Evolutionary conservation across 2,329 filamentous ascomycete species (phyloP).

Genomic region (Colletotrichum tropicale): DNA sequence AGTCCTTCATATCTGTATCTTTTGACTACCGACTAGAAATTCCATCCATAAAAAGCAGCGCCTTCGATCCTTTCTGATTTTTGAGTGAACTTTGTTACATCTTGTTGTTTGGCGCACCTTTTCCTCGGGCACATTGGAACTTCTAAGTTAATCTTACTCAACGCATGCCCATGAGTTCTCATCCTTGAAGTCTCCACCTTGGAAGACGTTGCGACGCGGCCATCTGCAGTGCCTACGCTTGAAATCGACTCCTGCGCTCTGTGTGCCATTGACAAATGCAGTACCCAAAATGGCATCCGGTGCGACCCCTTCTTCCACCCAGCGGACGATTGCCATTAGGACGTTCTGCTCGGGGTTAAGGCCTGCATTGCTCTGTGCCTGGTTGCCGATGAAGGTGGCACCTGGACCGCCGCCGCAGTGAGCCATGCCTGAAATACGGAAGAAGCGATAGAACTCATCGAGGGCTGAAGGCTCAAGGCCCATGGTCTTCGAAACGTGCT

Average conservation of each 20-base stretch:
- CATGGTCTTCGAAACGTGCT: slow-evolving; percentile 51
- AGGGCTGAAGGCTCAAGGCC: slow-evolving; percentile 32
- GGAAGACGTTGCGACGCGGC: slow-evolving; percentile 33
- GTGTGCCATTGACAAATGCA: slow-evolving; percentile 31
- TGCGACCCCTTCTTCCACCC: slow-evolving; percentile 33
- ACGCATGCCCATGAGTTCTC: slow-evolving; percentile 17
- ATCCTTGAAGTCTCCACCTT: slow-evolving; percentile 17
- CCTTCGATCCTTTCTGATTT: too few species aligned
- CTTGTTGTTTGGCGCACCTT: too few species aligned
- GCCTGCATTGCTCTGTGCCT: slow-evolving; percentile 22
- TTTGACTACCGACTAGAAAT: too few species aligned
- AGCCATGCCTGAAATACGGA: slow-evolving; percentile 33
- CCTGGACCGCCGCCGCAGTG: slow-evolving; percentile 36
- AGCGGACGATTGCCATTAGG: slow-evolving; percentile 28
- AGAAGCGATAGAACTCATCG: slow-evolving; percentile 37
- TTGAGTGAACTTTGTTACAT: too few species aligned
- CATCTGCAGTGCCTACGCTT: slow-evolving; percentile 37
- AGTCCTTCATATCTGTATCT: too few species aligned
- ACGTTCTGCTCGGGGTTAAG: slow-evolving; percentile 32
- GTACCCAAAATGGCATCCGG: slow-evolving; percentile 36
- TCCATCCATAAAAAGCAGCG: too few species aligned
- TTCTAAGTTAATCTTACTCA: background rate
- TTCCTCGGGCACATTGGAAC: too few species aligned
- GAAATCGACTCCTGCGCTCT: slow-evolving; percentile 28
- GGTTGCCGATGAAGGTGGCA: slow-evolving; percentile 30